Evolutionary conservation across 2,329 filamentous ascomycete species (phyloP), one percentile per base, ranked within the genome.

Genomic region (Dryadomyces quercus-mongolicae): DNA sequence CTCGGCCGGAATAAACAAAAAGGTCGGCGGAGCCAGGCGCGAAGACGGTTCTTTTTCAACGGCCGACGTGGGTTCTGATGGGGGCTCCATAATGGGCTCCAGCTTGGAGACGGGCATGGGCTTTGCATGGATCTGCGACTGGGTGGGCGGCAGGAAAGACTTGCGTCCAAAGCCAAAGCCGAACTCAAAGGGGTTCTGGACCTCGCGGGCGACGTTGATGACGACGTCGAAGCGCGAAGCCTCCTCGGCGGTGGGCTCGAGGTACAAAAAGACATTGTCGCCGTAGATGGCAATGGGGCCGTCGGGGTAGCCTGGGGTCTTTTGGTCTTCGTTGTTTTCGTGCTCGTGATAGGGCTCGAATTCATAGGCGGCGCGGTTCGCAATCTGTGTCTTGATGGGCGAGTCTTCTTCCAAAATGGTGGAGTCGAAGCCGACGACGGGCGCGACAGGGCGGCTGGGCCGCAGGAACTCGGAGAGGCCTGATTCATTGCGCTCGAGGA

Each of bases 201-300:
- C 88, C 67, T 94, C 88, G 55, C 85, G 83, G 1, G 88, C 88
- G 7, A 92, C 88, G 59, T 94, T 94, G 64, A 93, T 82, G 18
- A 94, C 82, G 2, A 92, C 84, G 61, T 93, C 88, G 60, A 91
- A 94, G 38, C 79, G 75, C 12, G 84, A 76, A 2, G 87, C 87
- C 65, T 91, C 85, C 44, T 90, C 84, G 0, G 83, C 83, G 1
- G 84, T 88, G 0, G 88, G 88, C 65, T 94, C 88, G 44, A 88
- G 73, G 62, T 91, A 94, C 0, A 93, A 75, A 63, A 83, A 90
- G 8, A 94, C 82, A 47, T 84, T 80, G 55, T 88, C 84, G 53
- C 82, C 82, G 60, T 92, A 91, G 51, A 94, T 91, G 60, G 86
- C 83, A 53, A 92, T 85, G 0, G 88, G 88, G 0, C 88, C 88